Evolutionary conservation across 495 filamentous ascomycete species (phyloP), one percentile per base, ranked within the genome.

Genomic region (Penicillium manginii): DNA sequence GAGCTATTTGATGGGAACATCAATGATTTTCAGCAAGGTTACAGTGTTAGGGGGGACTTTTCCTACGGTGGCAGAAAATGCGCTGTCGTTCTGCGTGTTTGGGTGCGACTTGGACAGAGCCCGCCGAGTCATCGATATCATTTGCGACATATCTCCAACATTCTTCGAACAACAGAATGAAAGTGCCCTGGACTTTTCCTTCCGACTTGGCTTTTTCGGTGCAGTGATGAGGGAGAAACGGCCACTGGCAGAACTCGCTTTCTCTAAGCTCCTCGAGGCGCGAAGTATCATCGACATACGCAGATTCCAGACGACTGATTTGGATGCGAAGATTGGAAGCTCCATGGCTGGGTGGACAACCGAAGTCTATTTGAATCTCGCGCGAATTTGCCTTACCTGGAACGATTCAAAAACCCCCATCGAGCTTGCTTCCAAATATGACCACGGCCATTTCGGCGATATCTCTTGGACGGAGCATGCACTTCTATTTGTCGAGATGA

Each of bases 401-500:
- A 39, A 19, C 1, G 17, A 19, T 1, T 32, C 43, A 18, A 40
- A 22, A 0, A 22, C 53, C 3, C 61, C 64, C 1, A 6, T 63
- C 4, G 39, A 35, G 10, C 6, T 63, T 3, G 29, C 63, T 2
- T 26, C 55, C n/a, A 17, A 29, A 10, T 63, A 58, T 26, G 57
- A 65, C 2, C 61, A 65, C 46, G 64, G 62, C 1, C 61, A 70
- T 39, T 57, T 59, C 19, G 59, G 54, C 2, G 53, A 52, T 12
- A 60, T 61, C 1, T 56, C 64, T 0, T 70, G 67, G 67, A 50
- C 10, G 15, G 67, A 70, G 14, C 67, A 70, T 61, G 67, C 67
- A 12, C 46, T 70, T 18, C 49, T 70, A 6, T 70, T 70, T 51
- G 43, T 65, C 10, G 67, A 70, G 47, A 62, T 63, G 48, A 54